Conservation (phyloP, 805 yeast species). For the Metschnikowia koreensis region DNA sequence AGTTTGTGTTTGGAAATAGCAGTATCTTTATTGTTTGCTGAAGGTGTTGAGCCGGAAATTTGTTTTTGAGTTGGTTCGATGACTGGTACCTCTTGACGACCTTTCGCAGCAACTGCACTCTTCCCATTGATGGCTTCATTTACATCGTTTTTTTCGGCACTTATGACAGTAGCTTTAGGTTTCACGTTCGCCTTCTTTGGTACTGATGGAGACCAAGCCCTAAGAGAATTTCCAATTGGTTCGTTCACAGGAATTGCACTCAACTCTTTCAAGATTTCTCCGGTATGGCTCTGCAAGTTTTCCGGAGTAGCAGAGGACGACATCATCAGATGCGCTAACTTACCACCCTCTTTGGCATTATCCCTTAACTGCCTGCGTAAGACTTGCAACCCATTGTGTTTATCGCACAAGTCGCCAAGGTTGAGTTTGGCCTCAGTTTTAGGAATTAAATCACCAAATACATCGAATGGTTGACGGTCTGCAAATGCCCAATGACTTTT, state of each 20-base stretch:
- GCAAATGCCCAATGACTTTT: conserved; percentile 16
- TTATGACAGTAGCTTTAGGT: background rate
- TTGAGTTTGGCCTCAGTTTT: conserved; percentile 25
- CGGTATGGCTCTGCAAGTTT: background rate
- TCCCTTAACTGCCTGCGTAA: conserved; percentile 29
- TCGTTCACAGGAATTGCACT: background rate
- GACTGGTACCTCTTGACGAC: too few relatives aligned
- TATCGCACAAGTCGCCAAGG: conserved; percentile 21
- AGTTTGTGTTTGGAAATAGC: too few relatives aligned
- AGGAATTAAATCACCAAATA: conserved; percentile 16
- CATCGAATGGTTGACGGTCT: conserved; percentile 17
- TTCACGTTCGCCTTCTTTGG: background rate
- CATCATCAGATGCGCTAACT: conserved; percentile 20
- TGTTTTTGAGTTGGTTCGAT: too few relatives aligned
- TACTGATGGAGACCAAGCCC: background rate
- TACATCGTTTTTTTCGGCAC: background rate
- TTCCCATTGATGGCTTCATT: background rate
- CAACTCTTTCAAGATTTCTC: background rate
- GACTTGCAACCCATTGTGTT: conserved; percentile 24
- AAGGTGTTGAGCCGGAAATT: too few relatives aligned
- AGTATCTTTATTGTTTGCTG: too few relatives aligned
- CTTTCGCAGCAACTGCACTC: background rate
- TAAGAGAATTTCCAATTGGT: background rate
- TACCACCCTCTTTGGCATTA: conserved; percentile 34
- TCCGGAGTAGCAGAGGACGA: conserved; percentile 1